Percentiles rank a stretch among this genome's conserved stretches.
These are phyloP conservation scores for Wickerhamomyces bovis DNA, from an alignment of 805 yeast species.

Conservation along the genomic window DNA sequence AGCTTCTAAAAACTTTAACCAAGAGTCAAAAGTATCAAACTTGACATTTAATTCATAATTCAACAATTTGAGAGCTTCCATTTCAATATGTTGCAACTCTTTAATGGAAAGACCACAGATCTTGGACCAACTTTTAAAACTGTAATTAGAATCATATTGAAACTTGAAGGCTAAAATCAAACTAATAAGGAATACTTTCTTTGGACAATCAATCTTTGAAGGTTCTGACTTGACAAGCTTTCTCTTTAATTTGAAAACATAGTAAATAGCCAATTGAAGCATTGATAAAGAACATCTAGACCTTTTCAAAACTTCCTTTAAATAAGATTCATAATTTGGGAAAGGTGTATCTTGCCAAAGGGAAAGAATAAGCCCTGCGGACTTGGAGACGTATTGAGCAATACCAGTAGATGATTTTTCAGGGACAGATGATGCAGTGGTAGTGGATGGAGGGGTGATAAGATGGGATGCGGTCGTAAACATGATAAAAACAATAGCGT, in stretches of 20 bases:
- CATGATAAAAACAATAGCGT: not conserved
- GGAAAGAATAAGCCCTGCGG: constrained; percentile 12
- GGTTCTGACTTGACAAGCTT: constrained; percentile 7
- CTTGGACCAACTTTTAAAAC: constrained; percentile 66
- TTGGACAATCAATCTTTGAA: constrained; percentile 38
- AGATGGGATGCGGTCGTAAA: constrained; percentile 3
- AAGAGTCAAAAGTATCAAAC: not conserved
- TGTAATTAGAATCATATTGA: constrained; percentile 64
- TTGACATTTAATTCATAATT: constrained; percentile 45
- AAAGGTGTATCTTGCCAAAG: constrained; percentile 15
- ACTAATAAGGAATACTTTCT: constrained; percentile 61
- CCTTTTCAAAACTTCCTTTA: constrained; percentile 39
- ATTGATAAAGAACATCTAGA: constrained; percentile 57
- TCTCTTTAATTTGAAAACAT: constrained; percentile 44
- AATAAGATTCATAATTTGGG: constrained; percentile 16
- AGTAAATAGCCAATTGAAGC: constrained; percentile 62
- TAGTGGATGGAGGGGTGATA: constrained; percentile 14
- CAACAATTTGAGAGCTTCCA: constrained; percentile 43
- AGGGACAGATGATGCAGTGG: not conserved
- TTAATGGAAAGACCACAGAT: constrained; percentile 56
- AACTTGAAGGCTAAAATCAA: constrained; percentile 70
- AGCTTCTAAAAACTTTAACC: not conserved
- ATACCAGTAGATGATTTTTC: constrained; percentile 1
- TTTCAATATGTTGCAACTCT: constrained; percentile 50
- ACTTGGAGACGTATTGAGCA: constrained; percentile 9